These are phyloP conservation scores for Piper betle DNA, from an alignment of 164 flowering plant genomes.

Conservation along the genomic window DNA sequence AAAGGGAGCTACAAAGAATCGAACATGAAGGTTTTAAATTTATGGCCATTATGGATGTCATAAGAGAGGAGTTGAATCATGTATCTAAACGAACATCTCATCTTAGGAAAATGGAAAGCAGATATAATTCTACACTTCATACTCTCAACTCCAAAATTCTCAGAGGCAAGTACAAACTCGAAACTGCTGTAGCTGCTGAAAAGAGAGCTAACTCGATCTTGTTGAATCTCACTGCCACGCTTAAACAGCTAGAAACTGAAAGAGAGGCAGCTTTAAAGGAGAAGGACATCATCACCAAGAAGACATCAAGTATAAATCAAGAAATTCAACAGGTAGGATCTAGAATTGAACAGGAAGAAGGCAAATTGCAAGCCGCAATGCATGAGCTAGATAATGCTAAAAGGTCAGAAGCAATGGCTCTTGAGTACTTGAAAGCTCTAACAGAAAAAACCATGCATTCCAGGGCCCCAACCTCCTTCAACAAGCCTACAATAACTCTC, in stretches of 20 bases:
- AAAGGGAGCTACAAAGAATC: conserved; percentile 37
- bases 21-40: conserved; percentile 55
- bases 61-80: conserved; percentile 49
- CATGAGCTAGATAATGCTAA: conserved; percentile 54
- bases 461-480: conserved; percentile 39
- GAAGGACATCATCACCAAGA: conserved; percentile 20
- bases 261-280: conserved; percentile 47
- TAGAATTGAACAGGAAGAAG: conserved; percentile 37
- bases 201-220: conserved; percentile 39
- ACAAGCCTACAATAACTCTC: conserved; percentile 44
- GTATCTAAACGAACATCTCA: conserved; percentile 30
- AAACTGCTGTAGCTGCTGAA: conserved; percentile 40
- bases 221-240: conserved; percentile 30
- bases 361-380: conserved; percentile 35
- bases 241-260: conserved; percentile 41
- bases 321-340: conserved; percentile 39
- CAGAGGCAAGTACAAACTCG: conserved; percentile 52
- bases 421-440: conserved; percentile 35
- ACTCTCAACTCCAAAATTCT: conserved; percentile 58
- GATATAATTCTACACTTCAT: conserved; percentile 32
- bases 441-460: conserved; percentile 31
- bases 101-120: conserved; percentile 28
- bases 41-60: conserved; percentile 75
- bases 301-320: conserved; percentile 23
- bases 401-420: conserved; percentile 52